Base-by-base conservation (phyloP, 805 yeast species). In the Yarrowia phangngaensis region DNA sequence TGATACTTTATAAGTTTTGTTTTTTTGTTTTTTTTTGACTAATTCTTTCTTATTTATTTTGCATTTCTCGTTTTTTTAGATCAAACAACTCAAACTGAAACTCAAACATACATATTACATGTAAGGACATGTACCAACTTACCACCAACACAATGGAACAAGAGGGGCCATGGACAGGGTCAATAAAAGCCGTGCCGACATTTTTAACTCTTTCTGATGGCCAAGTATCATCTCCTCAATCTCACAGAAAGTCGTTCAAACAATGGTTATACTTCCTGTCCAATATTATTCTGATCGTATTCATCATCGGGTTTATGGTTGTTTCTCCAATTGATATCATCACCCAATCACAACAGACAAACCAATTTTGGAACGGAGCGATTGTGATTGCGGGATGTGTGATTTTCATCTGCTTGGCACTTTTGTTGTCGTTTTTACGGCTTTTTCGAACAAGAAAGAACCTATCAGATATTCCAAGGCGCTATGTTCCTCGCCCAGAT, bases 261-360 rank as follows among this genome's bases (percentile, higher is more conserved):
- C 33, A 34, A 24, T 27, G 45, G 51, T 51, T 65, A 24, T 65
- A 65, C 54, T 54, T 55, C 32, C 32, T 54, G 14, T 60, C 68
- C 29, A 55, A 64, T 41, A 57, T 58, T 20, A 35, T 64, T 17
- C 51, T 65, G 17, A 20, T 63, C 12, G 41, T 61, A 24, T 43
- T 64, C 28, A 56, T 63, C 17, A 51, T 83, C 15, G 85, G 80
- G 0, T 75, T 88, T 50, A 69, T 80, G 20, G 69, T 84, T 2
- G 84, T 83, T 7, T 69, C 90, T 0, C 95, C 95, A 0, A 75
- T 87, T 12, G 97, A 90, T 64, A 78, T 87, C 22, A 78, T 88
- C 52, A 71, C 72, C 0, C 80, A 75, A 58, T 75, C 80, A 5
- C 75, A 77, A 55, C 71, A 82, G 1, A 69, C 78, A 9, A 75